Evolutionary conservation across 1,139 yeast species (phyloP), one percentile per base, ranked within the genome.

Genomic region (Lodderomyces beijingensis): DNA sequence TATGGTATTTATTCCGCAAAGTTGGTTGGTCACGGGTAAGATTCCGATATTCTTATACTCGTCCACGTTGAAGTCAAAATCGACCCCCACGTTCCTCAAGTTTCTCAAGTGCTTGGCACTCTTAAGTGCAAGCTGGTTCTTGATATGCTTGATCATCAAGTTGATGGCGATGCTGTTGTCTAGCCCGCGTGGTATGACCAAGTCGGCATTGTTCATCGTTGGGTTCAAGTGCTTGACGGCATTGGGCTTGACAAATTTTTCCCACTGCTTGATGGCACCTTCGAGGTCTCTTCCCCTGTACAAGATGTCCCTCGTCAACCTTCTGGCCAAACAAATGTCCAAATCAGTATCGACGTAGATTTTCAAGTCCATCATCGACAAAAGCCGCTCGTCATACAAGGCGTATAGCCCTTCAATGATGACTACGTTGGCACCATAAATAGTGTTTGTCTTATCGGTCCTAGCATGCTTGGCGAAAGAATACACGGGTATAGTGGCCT

Each of bases 341-440:
- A 89, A 67, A 50, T 88, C 97, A 1, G 97, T 93, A 48, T 91
- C 96, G 6, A 91, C 96, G 53, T 80, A 91, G 13, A 89, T 76
- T 55, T 85, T 89, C 42, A 88, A 66, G 50, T 91, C 95, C 82
- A 89, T 83, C 48, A 88, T 55, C 12, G 74, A 81, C 34, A 83
- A 58, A 8, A 91, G 59, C 30, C 91, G 69, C 33, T 70, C 67
- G 50, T 84, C 89, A 45, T 81, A 78, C 32, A 91, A 59, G 0
- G 96, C 89, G 54, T 84, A 87, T 10, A 91, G 79, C 1, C 98
- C 98, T 55, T 91, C 98, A 25, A 91, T 65, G 10, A 91, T 82
- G 40, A 91, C 83, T 13, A 91, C 95, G 51, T 88, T 88, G 20
- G 97, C 96, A 3, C 97, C 98, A 51, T 88, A 89, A n/a, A 91